Base-by-base conservation (phyloP, 1,284 basidiomycete species). In the Fistulinella staudtii region DNA sequence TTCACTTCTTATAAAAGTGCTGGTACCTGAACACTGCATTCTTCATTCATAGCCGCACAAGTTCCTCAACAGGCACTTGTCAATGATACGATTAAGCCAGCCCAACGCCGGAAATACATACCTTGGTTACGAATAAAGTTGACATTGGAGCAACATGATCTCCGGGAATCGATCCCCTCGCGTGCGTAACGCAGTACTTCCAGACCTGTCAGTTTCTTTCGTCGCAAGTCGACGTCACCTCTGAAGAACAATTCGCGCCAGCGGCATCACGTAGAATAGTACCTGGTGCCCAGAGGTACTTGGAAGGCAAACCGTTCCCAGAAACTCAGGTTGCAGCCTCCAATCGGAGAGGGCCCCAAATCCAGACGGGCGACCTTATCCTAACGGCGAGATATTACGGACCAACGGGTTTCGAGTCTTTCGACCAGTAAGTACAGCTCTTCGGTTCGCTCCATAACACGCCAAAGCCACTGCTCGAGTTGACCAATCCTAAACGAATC, bases 371-470 rank as follows among this genome's bases (percentile, higher is more conserved):
- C 45, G 62, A 43, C 60, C 51, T 53, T 50, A 63, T 56, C 65
- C 55, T 63, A 49, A 67, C 13, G 57, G 57, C 47, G 63, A 51
- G 51, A 61, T 18, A 52, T 59, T 52, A 65, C 42, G 61, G 65
- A 64, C 61, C 61, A 64, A 64, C 48, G 63, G 64, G 53, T 57
- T 65, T 64, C 53, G 63, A 67, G 63, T 63, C 52, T 57, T 65
- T 64, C 53, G 63, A 67, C 65, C 64, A 67, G 46, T 67, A 67
- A 67, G 66, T 68, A 64, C 65, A 64, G 65, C 33, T 58, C 58
- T 63, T 61, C 64, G 56, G 65, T 47, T 64, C 60, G 63, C 49
- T 53, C 63, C 55, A 67, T 67, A 58, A 68, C 41, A 67, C 63
- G 61, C 54, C 64, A 64, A 65, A 50, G 63, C 62, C 63, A 67